Base-by-base conservation (phyloP, 345 rosid species). In the Salix viminalis region DNA sequence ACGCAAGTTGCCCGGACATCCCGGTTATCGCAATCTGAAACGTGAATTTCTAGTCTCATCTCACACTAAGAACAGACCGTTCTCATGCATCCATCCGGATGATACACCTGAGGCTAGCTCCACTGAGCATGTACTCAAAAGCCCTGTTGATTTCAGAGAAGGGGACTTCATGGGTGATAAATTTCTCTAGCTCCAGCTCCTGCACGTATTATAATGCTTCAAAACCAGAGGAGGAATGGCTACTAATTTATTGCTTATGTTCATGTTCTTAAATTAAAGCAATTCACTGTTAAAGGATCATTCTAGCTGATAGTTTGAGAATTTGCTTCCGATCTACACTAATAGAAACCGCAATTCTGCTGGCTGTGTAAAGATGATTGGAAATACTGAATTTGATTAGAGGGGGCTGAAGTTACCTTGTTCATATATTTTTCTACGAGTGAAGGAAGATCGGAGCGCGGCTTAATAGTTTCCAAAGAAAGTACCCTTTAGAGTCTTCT, bases 401-500 rank as follows among this genome's bases (percentile, higher is more conserved):
- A 7, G 3, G 26, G 37, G 42, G 19, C 1, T 19, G 14, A 16
- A 13, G 18, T 62, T 79, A 88, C 89, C 86, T 88, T 88, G 81
- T 84, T 91, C 91, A 89, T 84, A 75, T 91, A 91, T 70, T 72
- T 84, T 46, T 91, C 90, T 10, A 91, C 92, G 13, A 89, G 89
- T 12, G 84, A 75, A 21, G 95, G 95, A 76, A 91, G 84, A 52
- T 91, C 90, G 21, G 88, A 72, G 52, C 88, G 88, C 19, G 95
- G 90, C 76, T 91, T 91, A 86, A 86, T 85, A 89, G 79, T 89
- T 91, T 24, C 92, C 92, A 0, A 87, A 89, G 84, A 89, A 86
- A 50, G 95, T 88, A 16, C 92, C 95, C 79, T 88, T 89, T 1
- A 91, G 90, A 14, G 92, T 91, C 77, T 88, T 91, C 82, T 88